These are phyloP conservation scores for Lagenaria siceraria DNA, from an alignment of 306 rosid species.

Conservation along the genomic window DNA sequence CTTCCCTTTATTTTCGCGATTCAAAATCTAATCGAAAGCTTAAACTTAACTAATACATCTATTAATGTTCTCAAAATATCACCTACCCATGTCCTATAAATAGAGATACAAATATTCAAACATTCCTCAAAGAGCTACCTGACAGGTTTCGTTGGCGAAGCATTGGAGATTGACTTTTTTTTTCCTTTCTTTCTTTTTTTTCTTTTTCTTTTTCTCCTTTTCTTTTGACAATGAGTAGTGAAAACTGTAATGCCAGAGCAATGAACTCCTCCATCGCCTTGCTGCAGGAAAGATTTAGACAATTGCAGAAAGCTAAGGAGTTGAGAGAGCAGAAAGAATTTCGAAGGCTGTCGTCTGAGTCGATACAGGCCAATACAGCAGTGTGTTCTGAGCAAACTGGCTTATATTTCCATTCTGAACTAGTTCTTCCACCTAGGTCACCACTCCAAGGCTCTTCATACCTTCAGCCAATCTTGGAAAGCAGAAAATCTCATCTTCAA, in stretches of 20 bases:
- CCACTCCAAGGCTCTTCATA: conserved; percentile 19
- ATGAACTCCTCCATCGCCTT: conserved; percentile 31
- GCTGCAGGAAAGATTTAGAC: conserved; percentile 39
- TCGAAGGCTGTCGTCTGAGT: conserved; percentile 21
- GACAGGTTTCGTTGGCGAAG: neutral
- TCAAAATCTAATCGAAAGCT: conserved; percentile 9
- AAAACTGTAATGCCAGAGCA: conserved; percentile 17
- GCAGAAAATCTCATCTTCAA: conserved; percentile 15
- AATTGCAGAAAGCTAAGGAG: conserved; percentile 38
- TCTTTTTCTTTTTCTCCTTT: neutral
- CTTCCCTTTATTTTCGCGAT: conserved; percentile 19
- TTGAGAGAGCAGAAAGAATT: conserved; percentile 36
- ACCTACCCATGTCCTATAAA: conserved; percentile 15
- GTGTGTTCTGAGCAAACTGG: conserved; percentile 9
- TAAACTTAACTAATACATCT: conserved; percentile 1
- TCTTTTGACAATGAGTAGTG: conserved; percentile 18
- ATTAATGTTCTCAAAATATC: neutral
- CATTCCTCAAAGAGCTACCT: conserved; percentile 9
- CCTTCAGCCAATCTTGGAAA: conserved; percentile 17
- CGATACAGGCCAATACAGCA: conserved; percentile 7
- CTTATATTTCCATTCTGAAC: conserved; percentile 22
- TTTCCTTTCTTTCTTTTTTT: neutral
- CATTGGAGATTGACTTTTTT: neutral
- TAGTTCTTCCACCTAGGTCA: conserved; percentile 9
- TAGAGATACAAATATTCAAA: neutral